Evolutionary conservation across 2,329 filamentous ascomycete genomes (phyloP).

Genomic region (Cordyceps pruinosa): DNA sequence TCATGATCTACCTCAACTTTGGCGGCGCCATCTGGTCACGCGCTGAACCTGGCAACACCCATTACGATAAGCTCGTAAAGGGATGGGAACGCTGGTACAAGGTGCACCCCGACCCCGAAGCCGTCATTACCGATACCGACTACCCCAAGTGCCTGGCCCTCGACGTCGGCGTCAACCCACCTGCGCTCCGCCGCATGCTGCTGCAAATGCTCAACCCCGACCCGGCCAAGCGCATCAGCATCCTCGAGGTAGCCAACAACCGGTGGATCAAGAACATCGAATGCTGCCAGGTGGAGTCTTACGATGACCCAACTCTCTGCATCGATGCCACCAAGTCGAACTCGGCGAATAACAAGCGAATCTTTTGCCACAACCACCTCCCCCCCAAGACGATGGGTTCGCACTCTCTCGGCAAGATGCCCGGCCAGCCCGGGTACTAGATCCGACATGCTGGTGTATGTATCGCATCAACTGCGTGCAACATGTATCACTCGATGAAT

Average conservation of each 20-base stretch:
- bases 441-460: neutral
- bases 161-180: constrained; percentile 59
- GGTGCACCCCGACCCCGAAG: constrained; percentile 38
- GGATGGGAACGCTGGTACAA: constrained; percentile 64
- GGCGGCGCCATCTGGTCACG: constrained; percentile 68
- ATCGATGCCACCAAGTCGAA: constrained; percentile 58
- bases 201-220: constrained; percentile 79
- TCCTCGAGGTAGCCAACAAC: constrained; percentile 61
- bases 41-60: constrained; percentile 49
- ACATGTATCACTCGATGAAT: constrained; percentile 2
- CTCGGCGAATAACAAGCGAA: constrained; percentile 39
- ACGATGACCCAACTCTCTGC: constrained; percentile 53
- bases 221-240: constrained; percentile 61
- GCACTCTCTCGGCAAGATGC: constrained; percentile 49
- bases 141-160: constrained; percentile 61
- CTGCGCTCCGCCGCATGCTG: constrained; percentile 62
- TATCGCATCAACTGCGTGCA: neutral
- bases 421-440: constrained; percentile 48
- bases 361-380: constrained; percentile 53
- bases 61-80: constrained; percentile 57
- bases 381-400: constrained; percentile 39
- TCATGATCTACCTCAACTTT: constrained; percentile 72
- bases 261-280: constrained; percentile 69
- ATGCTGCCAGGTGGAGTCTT: constrained; percentile 69
- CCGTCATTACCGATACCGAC: constrained; percentile 45